Percentiles rank a stretch among this genome's conserved stretches.
phyloP scores from a whole-genome alignment of 2,329 filamentous ascomycete species.

The Hyphodiscus sp. region DNA sequence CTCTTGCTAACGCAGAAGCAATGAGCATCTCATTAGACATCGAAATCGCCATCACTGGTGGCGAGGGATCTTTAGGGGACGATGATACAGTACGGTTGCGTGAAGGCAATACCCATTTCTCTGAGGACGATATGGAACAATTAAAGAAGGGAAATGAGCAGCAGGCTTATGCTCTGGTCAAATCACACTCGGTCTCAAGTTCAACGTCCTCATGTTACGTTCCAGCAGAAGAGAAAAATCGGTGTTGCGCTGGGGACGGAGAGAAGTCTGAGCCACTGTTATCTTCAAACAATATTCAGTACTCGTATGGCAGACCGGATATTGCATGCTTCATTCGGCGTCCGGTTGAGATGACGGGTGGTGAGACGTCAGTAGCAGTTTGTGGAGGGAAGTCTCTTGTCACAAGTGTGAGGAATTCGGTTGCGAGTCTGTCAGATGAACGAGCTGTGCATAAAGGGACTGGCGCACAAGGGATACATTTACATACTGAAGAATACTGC shows the following conservation, averaged over 20 bases:
- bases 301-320: constrained; percentile 37
- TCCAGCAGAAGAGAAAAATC: not conserved
- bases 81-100: constrained; percentile 1
- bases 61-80: constrained; percentile 1
- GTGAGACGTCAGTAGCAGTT: constrained; percentile 55
- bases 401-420: constrained; percentile 46
- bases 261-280: not conserved
- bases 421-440: constrained; percentile 51
- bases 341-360: constrained; percentile 50
- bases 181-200: constrained; percentile 8
- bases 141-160: not conserved
- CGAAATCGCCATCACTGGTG: constrained; percentile 46
- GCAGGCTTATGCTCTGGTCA: not conserved
- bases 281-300: constrained; percentile 29
- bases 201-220: not conserved
- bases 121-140: not conserved
- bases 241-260: constrained; percentile 3
- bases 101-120: not conserved
- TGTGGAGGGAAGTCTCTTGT: constrained; percentile 53
- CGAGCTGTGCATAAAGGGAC: constrained; percentile 58
- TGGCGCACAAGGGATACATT: constrained; percentile 54
- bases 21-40: constrained; percentile 45
- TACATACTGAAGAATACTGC: constrained; percentile 55
- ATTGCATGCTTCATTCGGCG: constrained; percentile 44
- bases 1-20: constrained; percentile 36